Base-by-base conservation (phyloP, 192 early-diverging fungal species). In the Coemansia sp. region DNA sequence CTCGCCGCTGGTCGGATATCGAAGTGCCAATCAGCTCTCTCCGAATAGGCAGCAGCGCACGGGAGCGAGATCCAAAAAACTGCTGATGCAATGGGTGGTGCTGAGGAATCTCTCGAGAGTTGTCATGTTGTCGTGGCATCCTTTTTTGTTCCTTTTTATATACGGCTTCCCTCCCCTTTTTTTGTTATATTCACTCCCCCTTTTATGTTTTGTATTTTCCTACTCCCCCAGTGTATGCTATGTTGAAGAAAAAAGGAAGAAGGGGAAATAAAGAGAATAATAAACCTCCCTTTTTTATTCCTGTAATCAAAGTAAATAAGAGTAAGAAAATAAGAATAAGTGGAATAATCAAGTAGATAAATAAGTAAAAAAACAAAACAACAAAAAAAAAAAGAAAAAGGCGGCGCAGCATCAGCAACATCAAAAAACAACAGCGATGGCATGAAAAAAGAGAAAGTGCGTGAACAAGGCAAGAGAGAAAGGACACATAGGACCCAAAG, bases 31-130 rank as follows among this genome's bases (percentile, higher is more conserved):
- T 75, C 17, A 75, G 45, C 44, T 75, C 72, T 14, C 72, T 61
- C 12, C 53, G 67, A 10, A 75, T 75, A 16, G 72, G 67, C 37
- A 75, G 46, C 11, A 75, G 49, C 42, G 68, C 72, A 4, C 17
- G 43, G 9, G 61, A 48, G 4, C 72, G 72, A 5, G 72, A 7
- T 12, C 57, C 72, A 58, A 75, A 75, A 44, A 75, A 75, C 32
- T 67, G 55, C 38, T 64, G 72, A 5, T 75, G 67, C 8, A 43
- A 42, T 2, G 62, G 54, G 46, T 71, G 63, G 49, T 66, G 41
- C 32, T 41, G 51, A 6, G 42, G 62, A 7, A 41, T 44, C 11
- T 44, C 38, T 45, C 55, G 61, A 16, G 51, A 54, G 13, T 54
- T 25, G 5, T 54, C 25, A 9, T 54, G 51, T 54, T 54, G 51